Percentiles rank a stretch among this genome's conserved stretches.
Conservation (phyloP, 805 yeast genomes). For the Kluyveromyces nonfermentans region DNA sequence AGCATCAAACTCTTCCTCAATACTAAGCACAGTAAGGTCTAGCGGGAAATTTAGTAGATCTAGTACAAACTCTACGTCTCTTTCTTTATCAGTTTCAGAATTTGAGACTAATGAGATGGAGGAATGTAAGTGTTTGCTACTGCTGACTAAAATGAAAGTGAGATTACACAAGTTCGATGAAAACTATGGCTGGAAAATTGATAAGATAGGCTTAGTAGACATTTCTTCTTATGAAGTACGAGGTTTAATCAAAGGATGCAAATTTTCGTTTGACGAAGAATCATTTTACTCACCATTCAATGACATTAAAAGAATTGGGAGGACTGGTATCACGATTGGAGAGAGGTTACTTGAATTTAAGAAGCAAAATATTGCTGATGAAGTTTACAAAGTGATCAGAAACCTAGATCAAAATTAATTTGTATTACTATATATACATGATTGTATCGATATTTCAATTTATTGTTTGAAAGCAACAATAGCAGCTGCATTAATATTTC, state of each 20-base stretch:
- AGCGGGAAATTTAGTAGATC: constrained; percentile 2
- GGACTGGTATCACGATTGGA: constrained; percentile 20
- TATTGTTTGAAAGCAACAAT: constrained; percentile 34
- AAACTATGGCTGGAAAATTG: constrained; percentile 16
- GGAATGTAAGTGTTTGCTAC: constrained; percentile 8
- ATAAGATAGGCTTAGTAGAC: constrained; percentile 12
- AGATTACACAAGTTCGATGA: constrained; percentile 14
- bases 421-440: not conserved
- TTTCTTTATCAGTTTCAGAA: constrained; percentile 3
- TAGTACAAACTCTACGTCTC: constrained; percentile 5
- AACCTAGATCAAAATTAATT: not conserved
- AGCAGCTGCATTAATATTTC: constrained; percentile 75
- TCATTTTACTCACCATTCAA: constrained; percentile 9
- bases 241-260: constrained; percentile 11
- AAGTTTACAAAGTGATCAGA: constrained; percentile 16
- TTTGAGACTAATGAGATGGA: not conserved
- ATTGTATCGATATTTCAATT: not conserved
- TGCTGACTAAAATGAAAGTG: constrained; percentile 18
- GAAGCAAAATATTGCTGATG: constrained; percentile 17
- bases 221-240: constrained; percentile 16
- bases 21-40: constrained; percentile 9
- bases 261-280: constrained; percentile 9
- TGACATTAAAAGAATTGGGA: constrained; percentile 19
- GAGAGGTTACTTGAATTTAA: constrained; percentile 21
- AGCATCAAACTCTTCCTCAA: constrained; percentile 18